Base-by-base conservation (phyloP, 1,139 yeast species). In the Magnusiomyces tetraspermus region DNA sequence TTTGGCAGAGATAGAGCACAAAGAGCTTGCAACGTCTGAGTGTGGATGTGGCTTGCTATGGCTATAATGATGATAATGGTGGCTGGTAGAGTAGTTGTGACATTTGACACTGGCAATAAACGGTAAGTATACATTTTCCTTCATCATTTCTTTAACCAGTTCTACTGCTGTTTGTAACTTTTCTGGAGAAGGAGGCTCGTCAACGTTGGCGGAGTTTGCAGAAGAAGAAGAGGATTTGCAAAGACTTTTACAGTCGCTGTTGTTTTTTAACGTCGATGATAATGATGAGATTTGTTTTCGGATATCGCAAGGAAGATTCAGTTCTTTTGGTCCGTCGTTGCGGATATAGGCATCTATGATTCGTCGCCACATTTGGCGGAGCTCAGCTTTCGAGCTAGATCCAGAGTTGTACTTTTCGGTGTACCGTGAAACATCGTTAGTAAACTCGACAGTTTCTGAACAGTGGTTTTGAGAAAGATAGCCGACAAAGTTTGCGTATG, bases 371-470 rank as follows among this genome's bases (percentile, higher is more conserved):
- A 61, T 44, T 28, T 45, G 28, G 47, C 48, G 26, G 24, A 58
- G 55, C 33, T 51, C 45, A n/a, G 21, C 38, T 21, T 41, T 21
- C 6, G 49, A 30, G 17, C 41, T 13, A 28, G 23, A n/a, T 2
- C 23, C 46, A 15, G 45, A 17, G 2, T 37, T 31, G 37, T 48
- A 53, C 31, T 31, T 41, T 13, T 47, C 44, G 11, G 51, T 26
- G 54, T 69, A 69, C 28, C 63, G 54, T 13, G 57, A 53, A 30
- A 66, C 67, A 49, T 65, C 70, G 51, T 65, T 52, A 2, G 63
- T 58, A 55, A 69, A 69, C 52, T 69, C 71, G 46, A 69, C 60
- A 10, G 65, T 62, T 57, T 69, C 72, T 33, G 60, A 59, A 47
- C 72, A 68, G 58, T 67, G 70, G 53, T 63, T 64, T 41, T 61